These are phyloP conservation scores for Colletotrichum sojae DNA, from an alignment of 2,329 filamentous ascomycete genomes.

Conservation along the genomic window DNA sequence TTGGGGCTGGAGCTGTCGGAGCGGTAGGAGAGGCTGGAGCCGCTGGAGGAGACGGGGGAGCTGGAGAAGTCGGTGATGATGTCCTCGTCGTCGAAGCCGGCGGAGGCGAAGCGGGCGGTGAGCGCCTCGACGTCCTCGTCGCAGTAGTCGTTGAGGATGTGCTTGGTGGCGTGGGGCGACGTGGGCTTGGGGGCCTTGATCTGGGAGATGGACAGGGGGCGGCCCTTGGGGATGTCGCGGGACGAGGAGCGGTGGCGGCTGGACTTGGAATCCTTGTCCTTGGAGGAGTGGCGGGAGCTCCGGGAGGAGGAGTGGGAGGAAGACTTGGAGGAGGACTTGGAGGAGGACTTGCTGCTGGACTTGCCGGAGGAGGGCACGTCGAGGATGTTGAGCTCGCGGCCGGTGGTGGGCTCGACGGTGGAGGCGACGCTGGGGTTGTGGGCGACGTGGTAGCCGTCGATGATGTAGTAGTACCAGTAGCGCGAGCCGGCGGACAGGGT, in stretches of 20 bases:
- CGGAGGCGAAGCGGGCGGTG: slow-evolving; percentile 78
- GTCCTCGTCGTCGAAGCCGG: slow-evolving; percentile 72
- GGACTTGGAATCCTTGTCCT: slow-evolving; percentile 57
- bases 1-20: slow-evolving; percentile 82
- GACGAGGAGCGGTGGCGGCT: slow-evolving; percentile 64
- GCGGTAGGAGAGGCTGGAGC: slow-evolving; percentile 79
- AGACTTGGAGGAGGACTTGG: slow-evolving; percentile 55
- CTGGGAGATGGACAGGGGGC: slow-evolving; percentile 87
- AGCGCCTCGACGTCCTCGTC: slow-evolving; percentile 83
- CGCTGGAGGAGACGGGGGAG: slow-evolving; percentile 75
- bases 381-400: slow-evolving; percentile 97
- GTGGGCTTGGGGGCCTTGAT: slow-evolving; percentile 93
- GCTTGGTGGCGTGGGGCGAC: slow-evolving; percentile 87
- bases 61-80: slow-evolving; percentile 68
- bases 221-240: slow-evolving; percentile 86
- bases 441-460: slow-evolving; percentile 97
- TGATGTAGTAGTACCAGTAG: slow-evolving; percentile 99
- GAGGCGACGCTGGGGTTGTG: slow-evolving; percentile 94
- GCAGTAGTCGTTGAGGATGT: slow-evolving; percentile 88
- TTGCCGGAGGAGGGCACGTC: slow-evolving; percentile 78
- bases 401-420: slow-evolving; percentile 95
- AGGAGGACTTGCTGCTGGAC: slow-evolving; percentile 49
- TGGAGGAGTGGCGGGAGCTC: slow-evolving; percentile 51
- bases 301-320: slow-evolving; percentile 62
- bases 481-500: slow-evolving; percentile 90